Conservation (phyloP, 2,329 filamentous ascomycete genomes). For the Mycosphaerella sp. region DNA sequence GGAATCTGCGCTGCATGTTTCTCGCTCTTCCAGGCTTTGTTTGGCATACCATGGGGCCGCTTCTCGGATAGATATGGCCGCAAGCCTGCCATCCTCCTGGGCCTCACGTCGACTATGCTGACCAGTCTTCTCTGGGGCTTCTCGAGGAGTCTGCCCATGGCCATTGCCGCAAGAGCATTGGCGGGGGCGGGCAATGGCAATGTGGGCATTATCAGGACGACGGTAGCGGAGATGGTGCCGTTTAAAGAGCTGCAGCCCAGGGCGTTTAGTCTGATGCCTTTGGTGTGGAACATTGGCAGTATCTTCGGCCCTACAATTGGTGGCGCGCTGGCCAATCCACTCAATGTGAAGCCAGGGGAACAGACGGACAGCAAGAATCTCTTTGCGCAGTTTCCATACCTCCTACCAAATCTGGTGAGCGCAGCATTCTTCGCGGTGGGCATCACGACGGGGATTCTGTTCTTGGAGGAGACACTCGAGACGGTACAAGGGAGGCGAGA, state of each 20-base stretch:
- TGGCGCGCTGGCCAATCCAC: slow-evolving; percentile 76
- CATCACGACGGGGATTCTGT: slow-evolving; percentile 66
- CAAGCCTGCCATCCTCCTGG: slow-evolving; percentile 72
- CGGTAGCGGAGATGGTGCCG: slow-evolving; percentile 88
- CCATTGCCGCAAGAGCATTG: slow-evolving; percentile 69
- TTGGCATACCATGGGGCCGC: slow-evolving; percentile 82
- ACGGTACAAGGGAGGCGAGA: slow-evolving; percentile 63
- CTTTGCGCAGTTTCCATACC: slow-evolving; percentile 72
- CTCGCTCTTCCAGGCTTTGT: slow-evolving; percentile 72
- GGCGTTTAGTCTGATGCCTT: slow-evolving; percentile 89
- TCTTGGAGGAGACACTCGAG: slow-evolving; percentile 79
- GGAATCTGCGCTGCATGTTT: slow-evolving; percentile 82
- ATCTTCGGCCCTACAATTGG: slow-evolving; percentile 86
- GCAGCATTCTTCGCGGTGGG: slow-evolving; percentile 72
- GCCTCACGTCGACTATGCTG: slow-evolving; percentile 71
- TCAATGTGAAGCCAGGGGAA: slow-evolving; percentile 60
- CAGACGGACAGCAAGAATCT: slow-evolving; percentile 49
- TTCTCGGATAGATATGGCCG: slow-evolving; percentile 73
- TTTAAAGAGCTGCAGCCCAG: slow-evolving; percentile 78
- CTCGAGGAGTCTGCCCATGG: slow-evolving; percentile 71
- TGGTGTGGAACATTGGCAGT: slow-evolving; percentile 81
- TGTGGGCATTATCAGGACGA: slow-evolving; percentile 67
- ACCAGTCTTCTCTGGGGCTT: slow-evolving; percentile 79
- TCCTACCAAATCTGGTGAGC: slow-evolving; percentile 74
- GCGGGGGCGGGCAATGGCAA: slow-evolving; percentile 84